Evolutionary conservation across 257 asterid species (phyloP).

Genomic region (Solanum etuberosum): DNA sequence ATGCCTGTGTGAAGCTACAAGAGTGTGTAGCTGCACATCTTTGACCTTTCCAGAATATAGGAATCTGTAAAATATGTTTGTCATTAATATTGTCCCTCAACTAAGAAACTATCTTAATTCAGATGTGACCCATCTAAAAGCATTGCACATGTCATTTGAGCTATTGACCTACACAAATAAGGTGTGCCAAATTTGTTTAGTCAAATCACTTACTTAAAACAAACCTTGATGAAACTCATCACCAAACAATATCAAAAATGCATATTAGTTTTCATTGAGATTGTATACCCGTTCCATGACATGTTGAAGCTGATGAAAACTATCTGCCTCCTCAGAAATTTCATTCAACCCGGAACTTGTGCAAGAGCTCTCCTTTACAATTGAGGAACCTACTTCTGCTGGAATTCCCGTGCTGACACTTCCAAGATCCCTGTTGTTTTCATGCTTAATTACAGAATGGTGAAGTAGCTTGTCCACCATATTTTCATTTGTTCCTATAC

Average conservation of each 20-base stretch:
- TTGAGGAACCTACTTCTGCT: slow-evolving; percentile 41
- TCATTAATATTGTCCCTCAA: not conserved
- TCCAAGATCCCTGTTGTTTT: slow-evolving; percentile 21
- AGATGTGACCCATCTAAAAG: not conserved
- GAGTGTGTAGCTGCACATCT: not conserved
- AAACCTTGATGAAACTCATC: not conserved
- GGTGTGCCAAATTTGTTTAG: not conserved
- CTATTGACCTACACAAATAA: not conserved
- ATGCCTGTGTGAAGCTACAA: not conserved
- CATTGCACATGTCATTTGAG: not conserved
- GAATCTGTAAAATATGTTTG: not conserved
- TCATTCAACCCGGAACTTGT: slow-evolving; percentile 31
- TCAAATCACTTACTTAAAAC: not conserved
- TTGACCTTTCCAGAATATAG: not conserved
- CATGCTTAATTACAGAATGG: slow-evolving; percentile 22
- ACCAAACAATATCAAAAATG: not conserved
- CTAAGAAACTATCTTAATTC: not conserved
- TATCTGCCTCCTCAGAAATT: slow-evolving; percentile 38
- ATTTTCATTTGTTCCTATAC: slow-evolving; percentile 19
- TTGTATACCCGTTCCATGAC: slow-evolving; percentile 63
- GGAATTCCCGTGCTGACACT: slow-evolving; percentile 23
- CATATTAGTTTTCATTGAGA: not conserved
- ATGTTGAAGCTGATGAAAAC: slow-evolving; percentile 59
- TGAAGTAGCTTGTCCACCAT: slow-evolving; percentile 15
- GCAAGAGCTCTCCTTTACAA: slow-evolving; percentile 25